Conservation (phyloP, 176 grass and related monocot genomes). For the Melocanna baccifera region DNA sequence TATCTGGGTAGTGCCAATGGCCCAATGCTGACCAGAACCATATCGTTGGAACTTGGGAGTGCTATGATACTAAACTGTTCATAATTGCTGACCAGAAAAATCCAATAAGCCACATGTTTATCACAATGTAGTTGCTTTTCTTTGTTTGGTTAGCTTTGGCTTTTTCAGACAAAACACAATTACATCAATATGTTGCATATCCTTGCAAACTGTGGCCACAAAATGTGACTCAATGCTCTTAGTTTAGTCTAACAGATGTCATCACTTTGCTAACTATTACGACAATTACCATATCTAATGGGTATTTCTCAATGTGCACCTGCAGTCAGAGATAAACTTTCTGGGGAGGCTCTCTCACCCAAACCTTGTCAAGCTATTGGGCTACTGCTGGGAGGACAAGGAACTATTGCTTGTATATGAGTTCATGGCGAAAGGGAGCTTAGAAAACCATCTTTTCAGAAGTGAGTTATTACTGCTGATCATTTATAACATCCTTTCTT, state of each 20-base stretch:
- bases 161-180: not conserved
- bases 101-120: constrained; percentile 37
- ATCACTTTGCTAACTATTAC: not conserved
- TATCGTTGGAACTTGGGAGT: not conserved
- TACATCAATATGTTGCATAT: not conserved
- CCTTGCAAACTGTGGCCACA: not conserved
- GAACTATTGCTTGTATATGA: constrained; percentile 82
- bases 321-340: constrained; percentile 89
- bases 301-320: constrained; percentile 13
- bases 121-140: constrained; percentile 24
- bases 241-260: constrained; percentile 14
- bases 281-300: not conserved
- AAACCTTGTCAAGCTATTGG: constrained; percentile 75
- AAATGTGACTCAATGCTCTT: not conserved
- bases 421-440: constrained; percentile 82
- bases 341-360: constrained; percentile 82
- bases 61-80: constrained; percentile 12
- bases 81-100: constrained; percentile 4
- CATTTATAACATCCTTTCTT: not conserved
- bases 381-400: constrained; percentile 75
- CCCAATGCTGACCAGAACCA: constrained; percentile 23
- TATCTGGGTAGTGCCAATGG: constrained; percentile 10
- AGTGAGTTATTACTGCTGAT: constrained; percentile 45
- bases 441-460: constrained; percentile 93
- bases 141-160: constrained; percentile 7